Evolutionary conservation across 108 stramenopile genomes (phyloP).

Genomic region (Discostella stelligeroides): DNA sequence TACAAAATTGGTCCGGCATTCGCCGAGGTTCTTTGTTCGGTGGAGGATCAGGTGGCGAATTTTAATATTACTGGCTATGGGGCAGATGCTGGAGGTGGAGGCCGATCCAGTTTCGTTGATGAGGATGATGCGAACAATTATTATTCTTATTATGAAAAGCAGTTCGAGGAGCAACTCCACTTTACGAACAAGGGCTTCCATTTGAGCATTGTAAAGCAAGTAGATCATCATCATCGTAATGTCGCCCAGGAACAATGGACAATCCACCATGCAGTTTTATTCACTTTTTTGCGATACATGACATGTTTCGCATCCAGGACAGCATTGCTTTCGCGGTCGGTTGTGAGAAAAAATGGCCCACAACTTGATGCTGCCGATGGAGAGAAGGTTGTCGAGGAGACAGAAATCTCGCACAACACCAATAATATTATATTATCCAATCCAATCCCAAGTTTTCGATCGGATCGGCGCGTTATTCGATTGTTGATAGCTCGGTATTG

Average conservation of each 20-base stretch:
- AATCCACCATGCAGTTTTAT: slow-evolving; percentile 42
- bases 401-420: slow-evolving; percentile 34
- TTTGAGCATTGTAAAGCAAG: slow-evolving; percentile 34
- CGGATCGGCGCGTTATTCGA: slow-evolving; percentile 84
- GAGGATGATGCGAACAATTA: slow-evolving; percentile 18
- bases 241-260: slow-evolving; percentile 20
- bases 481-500: slow-evolving; percentile 83
- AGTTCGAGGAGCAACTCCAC: slow-evolving; percentile 61
- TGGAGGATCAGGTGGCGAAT: slow-evolving; percentile 81
- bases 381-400: slow-evolving; percentile 28
- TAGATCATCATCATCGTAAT: neutral
- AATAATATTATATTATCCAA: slow-evolving; percentile 21
- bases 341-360: too few relatives aligned
- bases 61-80: slow-evolving; percentile 75
- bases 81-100: slow-evolving; percentile 58
- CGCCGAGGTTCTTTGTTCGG: slow-evolving; percentile 73
- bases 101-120: neutral
- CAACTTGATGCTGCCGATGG: slow-evolving; percentile 49
- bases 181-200: slow-evolving; percentile 79
- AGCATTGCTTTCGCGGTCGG: slow-evolving; percentile 63
- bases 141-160: slow-evolving; percentile 53
- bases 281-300: slow-evolving; percentile 55
- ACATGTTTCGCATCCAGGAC: slow-evolving; percentile 66
- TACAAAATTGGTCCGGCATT: slow-evolving; percentile 78
- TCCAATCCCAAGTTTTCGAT: slow-evolving; percentile 64